Percentiles rank a stretch among this genome's conserved stretches.
These are phyloP conservation scores for Arthroderma uncinatum DNA, from an alignment of 2,329 filamentous ascomycete species.

Conservation along the genomic window DNA sequence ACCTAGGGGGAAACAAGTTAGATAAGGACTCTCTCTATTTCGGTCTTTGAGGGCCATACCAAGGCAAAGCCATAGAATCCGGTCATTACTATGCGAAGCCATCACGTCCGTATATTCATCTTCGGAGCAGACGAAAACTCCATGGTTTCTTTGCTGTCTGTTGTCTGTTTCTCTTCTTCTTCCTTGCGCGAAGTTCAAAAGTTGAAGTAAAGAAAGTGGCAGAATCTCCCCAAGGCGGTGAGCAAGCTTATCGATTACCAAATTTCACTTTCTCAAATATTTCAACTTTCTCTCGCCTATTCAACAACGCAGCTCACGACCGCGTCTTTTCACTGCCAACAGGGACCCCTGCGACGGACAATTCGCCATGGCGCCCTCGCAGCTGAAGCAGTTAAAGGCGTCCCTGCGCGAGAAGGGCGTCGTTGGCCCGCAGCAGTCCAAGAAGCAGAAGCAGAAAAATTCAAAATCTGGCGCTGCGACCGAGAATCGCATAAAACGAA, in stretches of 20 bases:
- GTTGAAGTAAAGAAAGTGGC: background rate
- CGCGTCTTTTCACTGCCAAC: background rate
- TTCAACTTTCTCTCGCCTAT: background rate
- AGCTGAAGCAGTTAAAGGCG: conserved; percentile 89
- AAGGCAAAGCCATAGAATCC: conserved; percentile 31
- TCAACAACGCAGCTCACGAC: background rate
- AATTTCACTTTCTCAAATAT: background rate
- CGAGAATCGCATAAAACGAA: conserved; percentile 65
- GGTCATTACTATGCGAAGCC: conserved; percentile 27
- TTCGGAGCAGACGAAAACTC: background rate
- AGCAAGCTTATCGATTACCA: conserved; percentile 2
- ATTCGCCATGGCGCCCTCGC: conserved; percentile 73
- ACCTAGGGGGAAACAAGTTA: conserved; percentile 18
- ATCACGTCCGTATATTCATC: conserved; percentile 16
- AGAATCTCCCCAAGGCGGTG: conserved; percentile 4
- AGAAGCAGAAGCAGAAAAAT: conserved; percentile 77
- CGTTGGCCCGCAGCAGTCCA: conserved; percentile 82
- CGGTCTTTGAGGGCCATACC: conserved; percentile 18
- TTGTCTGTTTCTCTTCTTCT: background rate
- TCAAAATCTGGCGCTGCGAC: conserved; percentile 55
- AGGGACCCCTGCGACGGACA: background rate
- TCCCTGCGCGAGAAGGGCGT: conserved; percentile 84
- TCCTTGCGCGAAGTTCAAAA: background rate
- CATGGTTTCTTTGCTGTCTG: background rate
- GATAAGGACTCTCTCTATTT: background rate